Base-by-base conservation (phyloP, 2,329 filamentous ascomycete species). In the Phialocephala sp. region DNA sequence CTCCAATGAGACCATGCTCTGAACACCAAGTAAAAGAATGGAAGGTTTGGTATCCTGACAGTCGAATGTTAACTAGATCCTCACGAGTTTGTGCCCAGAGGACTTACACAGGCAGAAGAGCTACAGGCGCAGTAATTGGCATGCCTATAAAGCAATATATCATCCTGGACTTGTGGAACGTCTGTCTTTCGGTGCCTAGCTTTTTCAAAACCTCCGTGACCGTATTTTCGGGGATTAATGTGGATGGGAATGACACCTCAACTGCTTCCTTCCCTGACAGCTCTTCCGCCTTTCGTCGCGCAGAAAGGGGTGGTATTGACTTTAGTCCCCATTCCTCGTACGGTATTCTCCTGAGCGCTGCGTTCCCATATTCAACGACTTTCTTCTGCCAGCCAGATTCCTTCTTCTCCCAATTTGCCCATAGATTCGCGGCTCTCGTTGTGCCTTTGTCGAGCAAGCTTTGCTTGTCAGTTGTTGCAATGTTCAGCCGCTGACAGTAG, bases 251-350 rank as follows among this genome's bases (percentile, higher is more conserved):
- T 60, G 92, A 81, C 36, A 97, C 85, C 71, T 93, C 87, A 67
- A 92, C 87, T 72, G 86, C 88, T 59, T 88, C 85, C 69, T 85
- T 83, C 43, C 85, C 87, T 60, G 87, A 78, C 24, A 88, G 74
- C 72, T 91, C 87, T 60, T 91, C 88, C 58, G 85, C 82, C 71
- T 86, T 84, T 65, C 88, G 84, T 71, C 87, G 85, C 64, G 87
- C 81, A 50, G 89, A 92, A 72, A 97, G 83, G 24, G 94, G 90
- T 54, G 95, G 95, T 60, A 99, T 89, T 41, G 93, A 97, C 81
- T 98, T 98, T 71, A 99, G 84, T 0, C 92, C 93, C 95, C 95
- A 99, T 89, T 99, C 95, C 80, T 98, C 92, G 77, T 92, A 97
- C 2, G 95, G 92, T 74, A 99, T 97, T 68, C 92, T 88, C 73